These are phyloP conservation scores for Termitomyces sp. DNA, from an alignment of 1,284 basidiomycete genomes.

Conservation along the genomic window DNA sequence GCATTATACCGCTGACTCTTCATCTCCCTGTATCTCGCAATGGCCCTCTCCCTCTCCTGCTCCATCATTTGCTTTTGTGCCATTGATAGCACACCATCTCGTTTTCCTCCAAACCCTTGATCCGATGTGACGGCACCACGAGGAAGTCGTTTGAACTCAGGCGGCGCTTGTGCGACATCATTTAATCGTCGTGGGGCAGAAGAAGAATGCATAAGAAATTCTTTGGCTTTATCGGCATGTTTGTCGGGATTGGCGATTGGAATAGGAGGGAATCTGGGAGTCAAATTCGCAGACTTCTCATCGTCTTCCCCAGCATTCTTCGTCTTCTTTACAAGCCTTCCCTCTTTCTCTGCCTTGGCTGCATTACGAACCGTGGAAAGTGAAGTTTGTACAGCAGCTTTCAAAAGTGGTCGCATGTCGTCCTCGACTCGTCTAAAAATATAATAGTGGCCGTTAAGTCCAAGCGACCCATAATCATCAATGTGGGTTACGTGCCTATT, in stretches of 20 bases:
- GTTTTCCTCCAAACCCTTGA: conserved; percentile 21
- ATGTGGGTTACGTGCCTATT: conserved; percentile 49
- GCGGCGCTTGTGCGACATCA: conserved; percentile 49
- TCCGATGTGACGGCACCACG: conserved; percentile 11
- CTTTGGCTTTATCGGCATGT: conserved; percentile 37
- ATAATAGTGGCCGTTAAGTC: not conserved
- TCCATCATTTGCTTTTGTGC: conserved; percentile 73
- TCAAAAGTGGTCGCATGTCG: conserved; percentile 59
- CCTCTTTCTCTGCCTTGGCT: conserved; percentile 38
- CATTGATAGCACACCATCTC: conserved; percentile 58
- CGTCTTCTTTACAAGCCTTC: conserved; percentile 23
- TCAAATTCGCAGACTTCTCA: conserved; percentile 8
- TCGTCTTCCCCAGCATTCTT: conserved; percentile 1
- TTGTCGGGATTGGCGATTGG: conserved; percentile 19
- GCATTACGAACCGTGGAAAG: conserved; percentile 44
- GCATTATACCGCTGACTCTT: conserved; percentile 39
- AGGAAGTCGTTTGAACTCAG: conserved; percentile 36
- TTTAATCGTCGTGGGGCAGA: conserved; percentile 54
- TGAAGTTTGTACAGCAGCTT: conserved; percentile 55
- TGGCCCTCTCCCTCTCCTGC: conserved; percentile 62
- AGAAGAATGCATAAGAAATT: conserved; percentile 52
- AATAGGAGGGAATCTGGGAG: conserved; percentile 15
- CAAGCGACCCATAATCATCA: not conserved
- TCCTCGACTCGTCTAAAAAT: conserved; percentile 62
- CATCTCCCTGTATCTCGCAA: conserved; percentile 62